Percentiles rank a stretch among this genome's conserved stretches.
phyloP scores from a whole-genome alignment of 2,329 filamentous ascomycete species.

The Byssothecium circinans region DNA sequence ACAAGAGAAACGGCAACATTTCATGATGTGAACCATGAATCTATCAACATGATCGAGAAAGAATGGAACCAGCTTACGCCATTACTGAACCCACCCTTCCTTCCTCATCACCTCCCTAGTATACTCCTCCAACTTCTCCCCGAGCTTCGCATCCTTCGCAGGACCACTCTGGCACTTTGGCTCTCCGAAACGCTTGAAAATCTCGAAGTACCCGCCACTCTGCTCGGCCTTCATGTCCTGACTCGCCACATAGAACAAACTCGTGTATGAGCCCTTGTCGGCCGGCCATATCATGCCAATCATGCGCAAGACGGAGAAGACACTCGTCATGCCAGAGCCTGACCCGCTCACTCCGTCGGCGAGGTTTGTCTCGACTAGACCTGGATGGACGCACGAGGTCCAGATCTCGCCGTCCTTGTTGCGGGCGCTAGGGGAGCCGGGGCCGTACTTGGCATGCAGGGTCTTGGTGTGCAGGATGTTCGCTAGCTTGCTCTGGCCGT shows the following conservation, averaged over 20 bases:
- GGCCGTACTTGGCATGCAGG: too few relatives aligned
- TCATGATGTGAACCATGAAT: too few relatives aligned
- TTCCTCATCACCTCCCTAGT: background rate
- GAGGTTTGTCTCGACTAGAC: background rate
- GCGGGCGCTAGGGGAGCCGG: too few relatives aligned
- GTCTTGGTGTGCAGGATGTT: too few relatives aligned
- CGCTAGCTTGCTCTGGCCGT: too few relatives aligned
- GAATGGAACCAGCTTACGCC: too few relatives aligned
- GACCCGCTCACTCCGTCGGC: background rate
- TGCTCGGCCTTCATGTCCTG: conserved; percentile 5
- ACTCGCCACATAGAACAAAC: conserved; percentile 3
- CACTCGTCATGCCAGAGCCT: background rate
- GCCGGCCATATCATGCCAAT: conserved; percentile 2
- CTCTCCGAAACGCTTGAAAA: conserved; percentile 1
- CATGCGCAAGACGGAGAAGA: background rate
- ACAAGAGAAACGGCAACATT: too few relatives aligned
- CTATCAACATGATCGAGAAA: too few relatives aligned
- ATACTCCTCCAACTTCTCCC: conserved; percentile 3
- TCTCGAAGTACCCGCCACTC: conserved; percentile 2
- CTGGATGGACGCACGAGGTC: too few relatives aligned
- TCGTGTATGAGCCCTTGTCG: conserved; percentile 7
- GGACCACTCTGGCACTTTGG: conserved; percentile 1
- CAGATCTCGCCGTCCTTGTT: too few relatives aligned
- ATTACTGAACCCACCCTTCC: too few relatives aligned
- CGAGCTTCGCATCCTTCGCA: conserved; percentile 8